Percentiles rank a stretch among this genome's conserved stretches.
Conservation (phyloP, 140 eudicot species). For the Oenanthe javanica region DNA sequence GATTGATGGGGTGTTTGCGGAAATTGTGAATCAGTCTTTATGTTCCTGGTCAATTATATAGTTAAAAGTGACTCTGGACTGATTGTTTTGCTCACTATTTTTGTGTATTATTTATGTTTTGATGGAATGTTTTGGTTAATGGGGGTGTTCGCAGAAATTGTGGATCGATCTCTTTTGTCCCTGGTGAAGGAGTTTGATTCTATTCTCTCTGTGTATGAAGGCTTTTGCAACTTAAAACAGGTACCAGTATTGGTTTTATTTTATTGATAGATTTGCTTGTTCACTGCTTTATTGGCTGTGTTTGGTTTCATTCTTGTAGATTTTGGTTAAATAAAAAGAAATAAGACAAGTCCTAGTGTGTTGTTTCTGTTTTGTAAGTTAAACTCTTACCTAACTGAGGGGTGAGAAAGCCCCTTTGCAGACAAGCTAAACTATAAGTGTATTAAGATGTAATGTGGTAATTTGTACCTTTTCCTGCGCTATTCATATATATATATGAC, state of each 20-base stretch:
- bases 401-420: background rate
- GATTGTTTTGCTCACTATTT: background rate
- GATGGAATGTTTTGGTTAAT: background rate
- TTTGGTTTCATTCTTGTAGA: background rate
- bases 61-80: background rate
- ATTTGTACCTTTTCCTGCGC: background rate
- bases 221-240: slow-evolving; percentile 89
- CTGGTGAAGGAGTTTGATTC: slow-evolving; percentile 82
- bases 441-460: background rate
- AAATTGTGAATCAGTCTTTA: slow-evolving; percentile 46
- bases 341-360: background rate
- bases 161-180: slow-evolving; percentile 59
- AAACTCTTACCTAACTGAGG: background rate
- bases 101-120: background rate
- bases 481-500: background rate
- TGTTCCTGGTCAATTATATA: slow-evolving; percentile 16
- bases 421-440: background rate
- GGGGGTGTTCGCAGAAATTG: slow-evolving; percentile 32
- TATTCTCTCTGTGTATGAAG: slow-evolving; percentile 80
- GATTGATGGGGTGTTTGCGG: slow-evolving; percentile 22
- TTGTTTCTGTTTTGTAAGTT: background rate
- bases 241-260: slow-evolving; percentile 18
- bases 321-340: background rate
- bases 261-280: background rate
- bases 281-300: background rate